Conservation (phyloP, 2,329 filamentous ascomycete genomes). For the Dactylonectria macrodidyma region DNA sequence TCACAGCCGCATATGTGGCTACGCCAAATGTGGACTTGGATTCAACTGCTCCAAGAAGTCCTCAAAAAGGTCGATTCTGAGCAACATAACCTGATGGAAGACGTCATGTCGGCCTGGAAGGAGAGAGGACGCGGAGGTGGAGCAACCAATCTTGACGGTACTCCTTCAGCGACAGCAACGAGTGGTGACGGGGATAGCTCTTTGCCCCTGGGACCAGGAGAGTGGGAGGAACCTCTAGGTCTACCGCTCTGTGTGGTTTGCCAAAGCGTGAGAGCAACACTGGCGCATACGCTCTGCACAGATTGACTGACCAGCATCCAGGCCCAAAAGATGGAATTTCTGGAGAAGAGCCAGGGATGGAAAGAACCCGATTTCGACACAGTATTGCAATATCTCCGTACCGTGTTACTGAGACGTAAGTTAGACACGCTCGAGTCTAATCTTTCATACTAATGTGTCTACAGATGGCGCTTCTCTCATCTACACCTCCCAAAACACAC, state of each 20-base stretch:
- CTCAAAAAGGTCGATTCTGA: slow-evolving; percentile 81
- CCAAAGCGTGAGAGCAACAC: slow-evolving; percentile 79
- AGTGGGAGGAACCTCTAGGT: slow-evolving; percentile 93
- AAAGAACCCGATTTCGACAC: slow-evolving; percentile 98
- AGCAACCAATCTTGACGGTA: slow-evolving; percentile 74
- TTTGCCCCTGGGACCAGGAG: slow-evolving; percentile 86
- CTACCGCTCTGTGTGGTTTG: slow-evolving; percentile 95
- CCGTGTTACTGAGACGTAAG: slow-evolving; percentile 88
- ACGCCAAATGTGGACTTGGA: slow-evolving; percentile 89
- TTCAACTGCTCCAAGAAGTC: slow-evolving; percentile 84
- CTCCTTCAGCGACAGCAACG: slow-evolving; percentile 66
- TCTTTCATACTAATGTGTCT: slow-evolving; percentile 20
- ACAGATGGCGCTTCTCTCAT: slow-evolving; percentile 87
- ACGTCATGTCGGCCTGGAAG: slow-evolving; percentile 85
- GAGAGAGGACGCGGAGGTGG: slow-evolving; percentile 79
- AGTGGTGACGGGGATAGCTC: slow-evolving; percentile 75
- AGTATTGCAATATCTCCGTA: slow-evolving; percentile 92
- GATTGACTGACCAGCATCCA: slow-evolving; percentile 53
- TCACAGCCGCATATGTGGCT: slow-evolving; percentile 94
- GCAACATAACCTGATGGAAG: slow-evolving; percentile 87
- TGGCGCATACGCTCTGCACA: slow-evolving; percentile 26
- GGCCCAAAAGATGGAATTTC: slow-evolving; percentile 89
- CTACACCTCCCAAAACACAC: slow-evolving; percentile 83
- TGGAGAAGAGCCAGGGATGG: slow-evolving; percentile 93
- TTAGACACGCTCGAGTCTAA: slow-evolving; percentile 24